Percentiles rank a stretch among this genome's conserved stretches.
These are phyloP conservation scores for Ustilago curta DNA, from an alignment of 1,284 basidiomycete genomes.

Conservation along the genomic window DNA sequence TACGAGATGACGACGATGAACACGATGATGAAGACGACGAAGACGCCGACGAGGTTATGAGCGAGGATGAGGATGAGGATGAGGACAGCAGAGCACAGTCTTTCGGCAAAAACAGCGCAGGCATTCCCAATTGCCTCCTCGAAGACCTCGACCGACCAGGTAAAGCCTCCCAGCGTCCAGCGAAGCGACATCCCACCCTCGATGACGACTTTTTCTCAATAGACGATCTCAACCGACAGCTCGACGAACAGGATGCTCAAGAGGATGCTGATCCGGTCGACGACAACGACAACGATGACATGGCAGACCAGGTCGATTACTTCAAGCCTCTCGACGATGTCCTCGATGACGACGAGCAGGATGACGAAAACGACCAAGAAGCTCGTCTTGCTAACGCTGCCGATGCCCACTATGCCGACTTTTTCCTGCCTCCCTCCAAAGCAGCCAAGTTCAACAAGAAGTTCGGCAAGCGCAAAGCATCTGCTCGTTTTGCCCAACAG, in stretches of 20 bases:
- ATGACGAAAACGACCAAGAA: constrained; percentile 36
- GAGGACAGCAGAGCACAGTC: constrained; percentile 73
- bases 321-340: constrained; percentile 57
- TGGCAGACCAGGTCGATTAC: constrained; percentile 70
- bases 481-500: constrained; percentile 34
- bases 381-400: constrained; percentile 26
- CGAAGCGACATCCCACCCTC: constrained; percentile 75
- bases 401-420: constrained; percentile 72
- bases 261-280: constrained; percentile 74
- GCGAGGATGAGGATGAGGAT: constrained; percentile 34
- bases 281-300: constrained; percentile 73
- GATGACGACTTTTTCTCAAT: constrained; percentile 95
- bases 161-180: constrained; percentile 16
- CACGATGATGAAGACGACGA: constrained; percentile 28
- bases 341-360: constrained; percentile 51
- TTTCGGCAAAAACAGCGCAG: constrained; percentile 72
- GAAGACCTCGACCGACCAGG: constrained; percentile 56
- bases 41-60: constrained; percentile 39
- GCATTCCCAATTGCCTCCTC: constrained; percentile 70
- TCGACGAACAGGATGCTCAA: constrained; percentile 80
- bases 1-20: constrained; percentile 23
- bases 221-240: constrained; percentile 87
- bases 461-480: constrained; percentile 44
- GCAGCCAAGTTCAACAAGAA: constrained; percentile 52
- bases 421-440: constrained; percentile 73